Evolutionary conservation across 106 monocot species (phyloP), one percentile per base, ranked within the genome.

Genomic region (Acorus calamus): DNA sequence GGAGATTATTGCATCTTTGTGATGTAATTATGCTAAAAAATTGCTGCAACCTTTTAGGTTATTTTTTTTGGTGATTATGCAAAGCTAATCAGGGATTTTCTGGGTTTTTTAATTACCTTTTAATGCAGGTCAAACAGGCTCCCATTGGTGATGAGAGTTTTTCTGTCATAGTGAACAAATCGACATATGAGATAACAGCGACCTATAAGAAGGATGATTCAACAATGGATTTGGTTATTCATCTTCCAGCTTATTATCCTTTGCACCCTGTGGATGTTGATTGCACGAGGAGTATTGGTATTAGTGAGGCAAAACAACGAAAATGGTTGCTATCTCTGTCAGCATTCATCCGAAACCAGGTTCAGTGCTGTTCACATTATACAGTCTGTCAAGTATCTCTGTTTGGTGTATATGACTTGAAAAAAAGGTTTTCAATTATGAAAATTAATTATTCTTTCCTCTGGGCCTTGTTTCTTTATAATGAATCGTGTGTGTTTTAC

Each of bases 121-220:
- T 28, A 28, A 28, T 60, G 57, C 83, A 96, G 96, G 87, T 96
- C 52, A 96, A 96, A 73, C 87, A 78, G 64, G 74, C 69, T 11
- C 66, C 73, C 46, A 8, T 73, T 76, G 72, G 76, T 51, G 96
- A 90, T 75, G 96, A 96, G 54, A 91, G 85, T 67, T 96, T 96
- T 70, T 96, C 90, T 47, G 78, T 91, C 44, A 74, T 49, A 57
- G 83, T 96, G 46, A 96, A 85, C 71, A 87, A 80, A 71, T 85
- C 90, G 43, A 80, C 84, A 12, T 77, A 72, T 66, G 96, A 96
- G 74, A 87, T 96, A 76, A 74, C 87, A 66, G 96, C 96, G 61
- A 96, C 96, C 4, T 96, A 96, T 70, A 96, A 96, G 73, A 96
- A 87, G 71, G 94, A 96, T 73, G 90, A 96, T 61, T 80, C 94